Evolutionary conservation across 768 basidiomycete species (phyloP).

Genomic region (Ramaria rubella): DNA sequence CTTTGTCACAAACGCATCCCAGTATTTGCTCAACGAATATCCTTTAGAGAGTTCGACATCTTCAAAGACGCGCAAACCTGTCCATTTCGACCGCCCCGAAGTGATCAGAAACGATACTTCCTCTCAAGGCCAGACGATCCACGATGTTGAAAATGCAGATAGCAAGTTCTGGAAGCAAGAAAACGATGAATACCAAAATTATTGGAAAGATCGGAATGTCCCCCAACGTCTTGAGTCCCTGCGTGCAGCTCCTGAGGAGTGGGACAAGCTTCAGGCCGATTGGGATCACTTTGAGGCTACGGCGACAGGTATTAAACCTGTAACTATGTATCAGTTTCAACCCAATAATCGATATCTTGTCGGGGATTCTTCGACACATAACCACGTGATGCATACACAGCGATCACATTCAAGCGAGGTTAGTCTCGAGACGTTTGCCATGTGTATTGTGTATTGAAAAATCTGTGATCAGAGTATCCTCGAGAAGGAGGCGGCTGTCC

Average conservation of each 20-base stretch:
- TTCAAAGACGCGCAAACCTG: constrained; percentile 9
- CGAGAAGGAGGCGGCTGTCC: constrained; percentile 84
- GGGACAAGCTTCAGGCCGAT: constrained; percentile 64
- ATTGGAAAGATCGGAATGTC: constrained; percentile 47
- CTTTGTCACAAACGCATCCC: too few relatives aligned
- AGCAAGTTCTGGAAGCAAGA: constrained; percentile 69
- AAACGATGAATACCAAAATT: constrained; percentile 56
- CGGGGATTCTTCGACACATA: constrained; percentile 49
- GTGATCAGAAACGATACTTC: background rate
- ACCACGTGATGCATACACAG: constrained; percentile 35
- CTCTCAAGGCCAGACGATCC: too few relatives aligned
- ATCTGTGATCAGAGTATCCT: constrained; percentile 60
- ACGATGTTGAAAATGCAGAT: constrained; percentile 36
- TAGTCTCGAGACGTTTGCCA: constrained; percentile 14
- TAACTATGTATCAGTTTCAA: constrained; percentile 65
- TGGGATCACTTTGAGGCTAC: constrained; percentile 85
- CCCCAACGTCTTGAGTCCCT: background rate
- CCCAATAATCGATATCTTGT: constrained; percentile 70
- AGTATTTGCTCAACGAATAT: background rate
- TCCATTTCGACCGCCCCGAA: constrained; percentile 12
- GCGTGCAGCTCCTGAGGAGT: constrained; percentile 28
- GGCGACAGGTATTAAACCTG: constrained; percentile 50
- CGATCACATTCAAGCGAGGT: constrained; percentile 33
- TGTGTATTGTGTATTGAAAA: constrained; percentile 2
- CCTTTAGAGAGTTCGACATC: background rate